These are phyloP conservation scores for Backusella morwellensis DNA, from an alignment of 192 early-diverging fungal genomes.

Conservation along the genomic window DNA sequence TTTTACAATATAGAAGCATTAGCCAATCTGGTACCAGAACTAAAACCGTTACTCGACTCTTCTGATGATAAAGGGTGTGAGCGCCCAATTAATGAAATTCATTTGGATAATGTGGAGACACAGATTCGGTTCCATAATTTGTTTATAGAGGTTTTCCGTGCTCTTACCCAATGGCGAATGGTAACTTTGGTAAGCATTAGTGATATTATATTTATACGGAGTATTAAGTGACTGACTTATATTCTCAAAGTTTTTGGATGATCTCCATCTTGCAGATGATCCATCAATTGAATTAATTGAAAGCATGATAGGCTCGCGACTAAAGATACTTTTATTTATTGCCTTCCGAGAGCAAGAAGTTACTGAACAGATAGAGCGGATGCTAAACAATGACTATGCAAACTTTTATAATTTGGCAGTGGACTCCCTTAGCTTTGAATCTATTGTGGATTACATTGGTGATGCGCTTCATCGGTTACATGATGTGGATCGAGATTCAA, in stretches of 20 bases:
- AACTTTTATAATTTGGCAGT: slow-evolving; percentile 9
- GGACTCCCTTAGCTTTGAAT: slow-evolving; percentile 14
- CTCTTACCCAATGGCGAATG: slow-evolving; percentile 26
- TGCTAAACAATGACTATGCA: slow-evolving; percentile 15
- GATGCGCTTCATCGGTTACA: slow-evolving; percentile 20
- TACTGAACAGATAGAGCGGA: background rate
- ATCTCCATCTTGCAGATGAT: slow-evolving; percentile 34
- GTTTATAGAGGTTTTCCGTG: slow-evolving; percentile 29
- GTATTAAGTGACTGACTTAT: background rate
- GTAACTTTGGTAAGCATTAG: slow-evolving; percentile 25
- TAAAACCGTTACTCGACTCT: slow-evolving; percentile 16
- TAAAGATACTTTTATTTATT: slow-evolving; percentile 25
- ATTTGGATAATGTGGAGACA: slow-evolving; percentile 23
- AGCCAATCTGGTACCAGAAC: slow-evolving; percentile 27
- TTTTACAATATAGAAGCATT: slow-evolving; percentile 18
- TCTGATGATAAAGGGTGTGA: background rate
- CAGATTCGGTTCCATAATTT: slow-evolving; percentile 21
- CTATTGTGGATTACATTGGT: slow-evolving; percentile 22
- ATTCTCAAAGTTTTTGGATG: slow-evolving; percentile 28
- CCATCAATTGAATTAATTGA: slow-evolving; percentile 29
- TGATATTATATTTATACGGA: background rate
- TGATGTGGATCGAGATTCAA: background rate
- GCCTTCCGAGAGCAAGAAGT: slow-evolving; percentile 25
- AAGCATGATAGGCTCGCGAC: slow-evolving; percentile 17
- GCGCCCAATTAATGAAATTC: background rate